Base-by-base conservation (phyloP, 2,329 filamentous ascomycete species). In the Alternaria burnsii region DNA sequence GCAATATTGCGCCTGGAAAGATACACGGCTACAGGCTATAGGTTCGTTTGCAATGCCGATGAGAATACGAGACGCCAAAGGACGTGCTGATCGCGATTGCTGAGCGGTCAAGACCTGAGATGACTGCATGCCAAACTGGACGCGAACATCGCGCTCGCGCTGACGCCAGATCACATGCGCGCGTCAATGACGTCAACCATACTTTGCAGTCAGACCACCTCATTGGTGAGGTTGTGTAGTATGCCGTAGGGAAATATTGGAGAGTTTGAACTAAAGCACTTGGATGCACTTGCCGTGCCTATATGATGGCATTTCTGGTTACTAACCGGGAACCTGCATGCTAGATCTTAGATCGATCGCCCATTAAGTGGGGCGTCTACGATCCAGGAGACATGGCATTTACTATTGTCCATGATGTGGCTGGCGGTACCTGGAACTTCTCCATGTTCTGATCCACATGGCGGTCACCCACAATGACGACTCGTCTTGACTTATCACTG, bases 131-230 rank as follows among this genome's bases (percentile, higher is more conserved):
- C 12, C 20, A 36, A 30, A 26, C 12, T 11, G n/a, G 4, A 18
- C 41, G 30, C 52, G 38, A 55, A n/a, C 22, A 36, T 50, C 50
- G 50, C 44, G 40, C 34, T 43, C 54, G 48, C 48, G 54, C 52
- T 40, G 32, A 62, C 59, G 59, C 59, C 55, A 62, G 41, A 40
- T 59, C 59, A 59, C 50, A 55, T 62, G 59, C 54, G 24, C 26
- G 41, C 30, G 30, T 40, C 26, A 40, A 59, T 59, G 55, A 62
- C 55, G 56, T 62, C 51, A 47, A 46, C 32, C 36, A 58, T 24
- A 14, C 20, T n/a, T 16, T 50, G 24, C 30, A 38, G 38, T 47
- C 46, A 36, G 30, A 30, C 43, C 18, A 32, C 14, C 14, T 40
- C 22, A 44, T 36, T 58, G 26, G 16, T 41, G 12, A 36, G 16